Base-by-base conservation (phyloP, 306 rosid species). In the Betula pendula region DNA sequence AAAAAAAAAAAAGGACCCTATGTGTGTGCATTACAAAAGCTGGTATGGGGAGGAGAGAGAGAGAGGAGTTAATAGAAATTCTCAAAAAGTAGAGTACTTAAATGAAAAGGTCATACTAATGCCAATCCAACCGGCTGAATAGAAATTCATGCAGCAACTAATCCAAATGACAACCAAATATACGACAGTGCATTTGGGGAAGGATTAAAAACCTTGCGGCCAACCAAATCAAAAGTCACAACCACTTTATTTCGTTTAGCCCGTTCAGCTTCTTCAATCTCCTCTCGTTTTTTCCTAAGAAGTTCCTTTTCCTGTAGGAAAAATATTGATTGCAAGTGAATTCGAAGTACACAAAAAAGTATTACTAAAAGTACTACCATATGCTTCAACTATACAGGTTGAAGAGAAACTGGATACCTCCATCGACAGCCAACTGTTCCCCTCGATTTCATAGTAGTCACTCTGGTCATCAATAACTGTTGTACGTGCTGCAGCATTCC, bases 381-480 rank as follows among this genome's bases (percentile, higher is more conserved):
- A 74, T 17, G 44, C 51, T 20, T 53, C 71, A 69, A 56, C 53
- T 9, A 6, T 27, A 69, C 38, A 82, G 63, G 43, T 13, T 55
- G 58, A 45, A 49, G 52, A 73, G 70, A 75, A 77, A 55, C 24
- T 71, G 31, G 42, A 40, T 81, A 92, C 99, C 94, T 95, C 97
- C 77, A 71, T 83, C 24, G 97, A 95, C 85, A 95, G 81, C 99
- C 99, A 95, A 74, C 85, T 88, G 76, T 92, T 95, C n/a, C 97
- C 97, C 72, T 95, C 99, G 72, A 90, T 85, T 89, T 95, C 97
- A 66, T 89, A 92, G 83, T 95, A 92, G 87, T 92, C 99, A 84
- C 97, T 92, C 72, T 95, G 99, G 87, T 95, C 97, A 86, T 95
- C 97, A 59, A 90, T 90, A 77, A 95, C 99, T 45, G 96, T 89